Conservation (phyloP, 2,329 filamentous ascomycete genomes). For the Epichloe sp. region DNA sequence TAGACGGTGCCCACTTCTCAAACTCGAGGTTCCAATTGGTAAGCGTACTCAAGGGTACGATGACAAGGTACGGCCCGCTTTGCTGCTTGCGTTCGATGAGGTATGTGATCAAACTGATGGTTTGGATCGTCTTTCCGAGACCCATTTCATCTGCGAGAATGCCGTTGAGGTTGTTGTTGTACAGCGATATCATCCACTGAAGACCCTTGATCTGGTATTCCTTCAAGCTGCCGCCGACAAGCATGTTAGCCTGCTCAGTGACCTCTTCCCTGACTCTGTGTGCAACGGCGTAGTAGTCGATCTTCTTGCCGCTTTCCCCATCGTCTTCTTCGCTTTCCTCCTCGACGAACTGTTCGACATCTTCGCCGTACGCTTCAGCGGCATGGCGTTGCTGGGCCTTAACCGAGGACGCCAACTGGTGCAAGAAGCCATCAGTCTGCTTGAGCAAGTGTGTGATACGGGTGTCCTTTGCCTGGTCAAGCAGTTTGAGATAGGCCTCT, state of each 20-base stretch:
- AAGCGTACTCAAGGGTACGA: constrained; percentile 89
- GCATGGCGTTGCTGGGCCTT: constrained; percentile 83
- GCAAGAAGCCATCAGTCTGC: constrained; percentile 95
- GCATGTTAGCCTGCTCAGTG: constrained; percentile 64
- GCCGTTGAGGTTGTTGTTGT: constrained; percentile 99
- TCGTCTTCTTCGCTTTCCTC: constrained; percentile 59
- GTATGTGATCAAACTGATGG: constrained; percentile 93
- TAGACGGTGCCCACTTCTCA: constrained; percentile 92
- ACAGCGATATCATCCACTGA: constrained; percentile 98
- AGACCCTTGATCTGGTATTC: constrained; percentile 98
- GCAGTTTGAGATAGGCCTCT: constrained; percentile 93
- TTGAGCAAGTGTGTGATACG: constrained; percentile 95
- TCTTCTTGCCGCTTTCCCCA: constrained; percentile 62
- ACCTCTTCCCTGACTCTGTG: constrained; percentile 93
- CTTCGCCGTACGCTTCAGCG: constrained; percentile 63
- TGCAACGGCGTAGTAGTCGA: constrained; percentile 97
- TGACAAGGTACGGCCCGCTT: constrained; percentile 84
- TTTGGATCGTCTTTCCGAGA: constrained; percentile 98
- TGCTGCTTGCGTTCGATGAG: constrained; percentile 93
- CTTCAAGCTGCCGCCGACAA: constrained; percentile 86
- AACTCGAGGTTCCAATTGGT: constrained; percentile 99
- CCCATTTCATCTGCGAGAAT: constrained; percentile 99
- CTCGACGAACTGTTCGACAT: constrained; percentile 35
- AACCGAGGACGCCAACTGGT: constrained; percentile 87
- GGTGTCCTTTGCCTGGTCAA: constrained; percentile 97